These are phyloP conservation scores for Macadamia tetraphylla DNA, from an alignment of 164 flowering plant genomes.

Conservation along the genomic window DNA sequence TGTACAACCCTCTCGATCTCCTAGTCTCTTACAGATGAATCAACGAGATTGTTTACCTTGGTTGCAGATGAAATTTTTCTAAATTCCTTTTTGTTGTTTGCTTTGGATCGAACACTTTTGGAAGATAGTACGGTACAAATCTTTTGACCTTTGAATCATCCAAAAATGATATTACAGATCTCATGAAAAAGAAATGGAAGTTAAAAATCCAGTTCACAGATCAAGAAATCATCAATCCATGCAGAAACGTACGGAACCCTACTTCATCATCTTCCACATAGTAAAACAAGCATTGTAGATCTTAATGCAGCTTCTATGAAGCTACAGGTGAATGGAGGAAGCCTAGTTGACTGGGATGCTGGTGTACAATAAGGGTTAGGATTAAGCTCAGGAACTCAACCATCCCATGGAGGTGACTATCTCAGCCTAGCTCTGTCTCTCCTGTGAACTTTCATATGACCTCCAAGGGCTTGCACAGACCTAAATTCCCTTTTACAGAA, in stretches of 20 bases:
- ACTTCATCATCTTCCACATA: not conserved
- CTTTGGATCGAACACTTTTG: too few species aligned
- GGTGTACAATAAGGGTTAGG: not conserved
- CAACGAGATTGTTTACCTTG: too few species aligned
- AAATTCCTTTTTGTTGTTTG: too few species aligned
- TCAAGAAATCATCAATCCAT: not conserved
- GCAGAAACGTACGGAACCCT: not conserved
- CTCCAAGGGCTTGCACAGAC: constrained; percentile 81
- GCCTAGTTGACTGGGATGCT: constrained; percentile 14
- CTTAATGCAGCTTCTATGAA: not conserved
- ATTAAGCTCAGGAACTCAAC: constrained; percentile 22
- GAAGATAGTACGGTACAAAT: too few species aligned
- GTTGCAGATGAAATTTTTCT: too few species aligned
- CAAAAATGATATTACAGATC: too few species aligned
- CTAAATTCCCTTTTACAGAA: constrained; percentile 71
- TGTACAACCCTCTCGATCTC: too few species aligned
- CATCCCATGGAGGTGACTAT: constrained; percentile 34
- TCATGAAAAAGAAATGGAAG: not conserved
- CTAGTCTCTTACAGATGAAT: too few species aligned
- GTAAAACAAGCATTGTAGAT: not conserved
- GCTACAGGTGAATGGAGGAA: constrained; percentile 3
- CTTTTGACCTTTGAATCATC: too few species aligned
- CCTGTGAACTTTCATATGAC: constrained; percentile 80
- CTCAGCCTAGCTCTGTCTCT: constrained; percentile 66
- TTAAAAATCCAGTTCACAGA: not conserved